Conservation (phyloP, 768 basidiomycete species). For the Cystofilobasidium capitatum region DNA sequence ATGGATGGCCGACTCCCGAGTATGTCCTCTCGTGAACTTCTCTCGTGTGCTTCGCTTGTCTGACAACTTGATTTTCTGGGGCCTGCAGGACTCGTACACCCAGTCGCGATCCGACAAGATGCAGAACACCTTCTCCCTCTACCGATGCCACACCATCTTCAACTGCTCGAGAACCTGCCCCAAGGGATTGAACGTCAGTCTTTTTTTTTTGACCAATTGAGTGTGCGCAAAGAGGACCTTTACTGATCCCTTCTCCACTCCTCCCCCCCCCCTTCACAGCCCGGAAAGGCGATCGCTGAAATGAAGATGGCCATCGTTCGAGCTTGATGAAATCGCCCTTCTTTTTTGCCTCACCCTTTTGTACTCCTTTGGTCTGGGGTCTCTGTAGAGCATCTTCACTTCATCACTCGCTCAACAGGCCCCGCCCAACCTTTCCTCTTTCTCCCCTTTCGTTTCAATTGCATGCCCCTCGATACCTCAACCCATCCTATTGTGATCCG, state of each 20-base stretch:
- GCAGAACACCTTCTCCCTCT: slow-evolving; percentile 91
- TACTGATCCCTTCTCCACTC: not conserved
- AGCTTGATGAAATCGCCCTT: too few relatives aligned
- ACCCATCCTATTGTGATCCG: too few relatives aligned
- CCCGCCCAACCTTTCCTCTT: too few relatives aligned
- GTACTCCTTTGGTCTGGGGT: too few relatives aligned
- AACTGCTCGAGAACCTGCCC: slow-evolving; percentile 77
- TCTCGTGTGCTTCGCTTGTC: not conserved
- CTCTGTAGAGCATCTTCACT: too few relatives aligned
- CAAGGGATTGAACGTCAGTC: slow-evolving; percentile 66
- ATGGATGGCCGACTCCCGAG: slow-evolving; percentile 95
- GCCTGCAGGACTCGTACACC: slow-evolving; percentile 58
- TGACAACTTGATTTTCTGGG: not conserved
- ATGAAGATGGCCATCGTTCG: slow-evolving; percentile 68
- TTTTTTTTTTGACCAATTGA: not conserved
- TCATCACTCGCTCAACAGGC: too few relatives aligned
- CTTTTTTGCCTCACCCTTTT: too few relatives aligned
- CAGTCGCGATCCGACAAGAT: slow-evolving; percentile 78
- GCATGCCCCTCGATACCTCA: too few relatives aligned
- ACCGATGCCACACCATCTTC: slow-evolving; percentile 76
- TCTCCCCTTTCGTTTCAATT: too few relatives aligned
- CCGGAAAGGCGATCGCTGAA: slow-evolving; percentile 80
- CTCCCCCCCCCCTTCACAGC: slow-evolving; percentile 33
- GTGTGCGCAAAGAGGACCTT: not conserved
- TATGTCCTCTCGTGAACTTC: slow-evolving; percentile 40